Evolutionary conservation across 495 filamentous ascomycete species (phyloP), one percentile per base, ranked within the genome.

Genomic region (Hypoxylon fragiforme): DNA sequence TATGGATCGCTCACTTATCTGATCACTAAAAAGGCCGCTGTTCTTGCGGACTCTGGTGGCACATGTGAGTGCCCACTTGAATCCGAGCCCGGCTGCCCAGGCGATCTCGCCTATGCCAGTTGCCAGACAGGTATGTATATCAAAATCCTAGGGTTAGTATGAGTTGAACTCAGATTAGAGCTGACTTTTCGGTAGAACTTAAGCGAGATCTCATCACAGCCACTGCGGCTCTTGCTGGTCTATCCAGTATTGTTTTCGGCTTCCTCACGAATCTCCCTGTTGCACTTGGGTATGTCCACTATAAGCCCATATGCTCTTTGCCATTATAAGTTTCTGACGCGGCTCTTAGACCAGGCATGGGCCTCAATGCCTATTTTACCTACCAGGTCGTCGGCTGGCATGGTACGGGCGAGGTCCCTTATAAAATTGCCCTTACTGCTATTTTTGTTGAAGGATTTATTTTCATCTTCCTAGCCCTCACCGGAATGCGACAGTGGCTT

Each of bases 401-500:
- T 53, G 89, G 88, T 7, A 71, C 69, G 0, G 88, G 88, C 2
- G 63, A 80, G 36, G 79, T 92, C 36, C 76, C 85, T 0, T 92
- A 90, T 61, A 69, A 72, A 12, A 70, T 89, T 3, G 89, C 89
- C 8, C 75, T 91, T 37, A 90, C 86, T n/a, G 89, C 89, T 3
- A 86, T 92, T 37, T 92, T 92, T 61, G 80, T 91, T 2, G 89
- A 92, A 69, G 89, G 89, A 2, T 66, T 91, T 62, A 75, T 82
- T 46, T 82, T 82, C 54, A 62, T 82, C 48, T 71, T 80, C 26
- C 72, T 94, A 20, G 89, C 89, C 0, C 62, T 92, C 6, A 77
- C 88, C 16, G 89, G 89, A 12, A 83, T 91, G 77, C 85, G 89
- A 8, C 89, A 94, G 62, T 94, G 89, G 89, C 75, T 94, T 8